Conservation (phyloP, 352 stramenopile species). For the Pelagophyceae sp. region DNA sequence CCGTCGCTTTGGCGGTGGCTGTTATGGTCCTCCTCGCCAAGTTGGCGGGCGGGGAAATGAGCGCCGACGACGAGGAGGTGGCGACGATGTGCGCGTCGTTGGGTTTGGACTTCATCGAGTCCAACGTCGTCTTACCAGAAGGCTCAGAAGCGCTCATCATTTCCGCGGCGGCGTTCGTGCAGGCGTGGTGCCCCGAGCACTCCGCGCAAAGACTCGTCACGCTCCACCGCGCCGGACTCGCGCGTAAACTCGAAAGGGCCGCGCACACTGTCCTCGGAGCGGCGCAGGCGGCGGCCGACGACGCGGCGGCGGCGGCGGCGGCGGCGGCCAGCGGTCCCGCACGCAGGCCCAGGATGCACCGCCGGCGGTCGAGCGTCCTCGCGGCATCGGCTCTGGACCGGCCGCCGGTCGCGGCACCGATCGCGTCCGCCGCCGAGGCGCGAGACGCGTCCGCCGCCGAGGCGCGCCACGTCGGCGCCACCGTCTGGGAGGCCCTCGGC, state of each 20-base stretch:
- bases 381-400: neutral
- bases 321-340: neutral
- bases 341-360: neutral
- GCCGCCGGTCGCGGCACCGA: too few species aligned
- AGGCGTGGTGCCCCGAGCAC: neutral
- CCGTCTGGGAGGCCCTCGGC: neutral
- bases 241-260: too few species aligned
- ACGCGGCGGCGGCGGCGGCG: too few species aligned
- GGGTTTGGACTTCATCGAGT: neutral
- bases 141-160: neutral
- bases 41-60: neutral
- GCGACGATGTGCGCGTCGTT: neutral
- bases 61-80: neutral
- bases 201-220: neutral
- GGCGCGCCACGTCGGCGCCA: too few species aligned
- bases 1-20: neutral
- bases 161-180: neutral
- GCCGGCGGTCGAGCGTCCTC: neutral
- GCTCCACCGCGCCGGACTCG: too few species aligned
- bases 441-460: too few species aligned
- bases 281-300: too few species aligned
- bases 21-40: neutral
- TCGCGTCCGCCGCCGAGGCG: too few species aligned
- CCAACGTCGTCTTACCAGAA: neutral
- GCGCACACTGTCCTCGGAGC: too few species aligned